Evolutionary conservation across 164 flowering plant species (phyloP).

Genomic region (Litsea cubeba): DNA sequence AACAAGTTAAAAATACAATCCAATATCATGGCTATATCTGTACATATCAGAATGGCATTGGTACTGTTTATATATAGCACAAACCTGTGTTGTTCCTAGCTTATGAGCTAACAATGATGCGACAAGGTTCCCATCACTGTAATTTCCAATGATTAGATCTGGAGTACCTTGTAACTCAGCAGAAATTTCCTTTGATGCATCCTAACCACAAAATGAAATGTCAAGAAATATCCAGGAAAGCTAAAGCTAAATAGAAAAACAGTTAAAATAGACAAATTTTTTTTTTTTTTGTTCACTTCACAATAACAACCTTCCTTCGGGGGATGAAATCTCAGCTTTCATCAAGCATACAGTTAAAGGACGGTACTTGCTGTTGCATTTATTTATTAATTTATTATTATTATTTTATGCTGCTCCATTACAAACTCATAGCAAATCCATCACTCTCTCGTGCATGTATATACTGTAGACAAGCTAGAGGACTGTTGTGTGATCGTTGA

Average conservation of each 20-base stretch:
- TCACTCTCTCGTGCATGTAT: neutral
- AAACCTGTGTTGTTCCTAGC: conserved; percentile 90
- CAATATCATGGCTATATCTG: neutral
- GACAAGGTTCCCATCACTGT: conserved; percentile 98
- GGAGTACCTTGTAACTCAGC: conserved; percentile 88
- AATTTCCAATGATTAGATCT: conserved; percentile 92
- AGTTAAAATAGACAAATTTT: neutral
- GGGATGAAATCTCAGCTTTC: neutral
- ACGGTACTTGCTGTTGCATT: too few species aligned
- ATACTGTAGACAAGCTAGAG: too few species aligned
- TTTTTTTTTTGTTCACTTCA: too few species aligned
- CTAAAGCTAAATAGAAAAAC: neutral
- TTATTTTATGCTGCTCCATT: neutral
- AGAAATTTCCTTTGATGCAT: conserved; percentile 66
- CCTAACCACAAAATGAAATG: conserved; percentile 34
- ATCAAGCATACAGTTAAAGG: too few species aligned
- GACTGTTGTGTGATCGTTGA: too few species aligned
- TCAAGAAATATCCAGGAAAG: neutral
- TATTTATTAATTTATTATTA: too few species aligned
- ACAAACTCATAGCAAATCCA: neutral
- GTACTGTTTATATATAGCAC: conserved; percentile 6
- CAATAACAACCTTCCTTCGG: neutral
- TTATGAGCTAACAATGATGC: conserved; percentile 78
- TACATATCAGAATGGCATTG: neutral
- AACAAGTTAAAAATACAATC: neutral